These are phyloP conservation scores for Eutypa lata DNA, from an alignment of 2,329 filamentous ascomycete species.

Conservation along the genomic window DNA sequence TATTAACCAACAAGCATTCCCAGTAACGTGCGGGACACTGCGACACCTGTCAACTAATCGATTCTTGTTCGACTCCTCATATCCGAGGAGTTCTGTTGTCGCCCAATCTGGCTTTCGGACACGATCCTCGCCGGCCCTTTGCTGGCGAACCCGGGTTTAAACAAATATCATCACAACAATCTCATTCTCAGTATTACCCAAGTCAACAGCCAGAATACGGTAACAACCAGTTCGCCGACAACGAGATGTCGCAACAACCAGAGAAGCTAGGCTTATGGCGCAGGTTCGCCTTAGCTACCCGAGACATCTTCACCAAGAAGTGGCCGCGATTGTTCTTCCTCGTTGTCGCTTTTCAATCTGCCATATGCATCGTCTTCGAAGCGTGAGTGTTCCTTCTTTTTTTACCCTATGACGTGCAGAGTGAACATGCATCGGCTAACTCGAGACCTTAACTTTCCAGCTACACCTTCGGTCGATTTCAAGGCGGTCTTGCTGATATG, in stretches of 20 bases:
- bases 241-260: conserved; percentile 26
- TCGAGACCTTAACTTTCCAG: conserved; percentile 44
- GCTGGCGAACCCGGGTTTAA: not conserved
- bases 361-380: conserved; percentile 80
- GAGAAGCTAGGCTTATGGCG: conserved; percentile 27
- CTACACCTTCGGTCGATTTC: conserved; percentile 88
- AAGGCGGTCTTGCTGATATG: conserved; percentile 49
- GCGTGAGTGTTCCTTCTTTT: conserved; percentile 57
- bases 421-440: conserved; percentile 3
- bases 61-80: not conserved
- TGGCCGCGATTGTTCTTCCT: conserved; percentile 89
- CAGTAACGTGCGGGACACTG: not conserved
- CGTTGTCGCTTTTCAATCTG: conserved; percentile 70
- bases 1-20: not conserved
- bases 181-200: conserved; percentile 12
- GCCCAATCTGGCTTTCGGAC: conserved; percentile 1
- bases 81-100: not conserved
- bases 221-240: conserved; percentile 26
- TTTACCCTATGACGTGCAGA: no score
- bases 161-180: conserved; percentile 7
- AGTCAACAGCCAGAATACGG: conserved; percentile 4
- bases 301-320: conserved; percentile 76
- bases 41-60: not conserved
- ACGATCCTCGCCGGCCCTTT: not conserved
- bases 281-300: conserved; percentile 33